Evolutionary conservation across 768 basidiomycete species (phyloP).

Genomic region (Amanita molliuscula): DNA sequence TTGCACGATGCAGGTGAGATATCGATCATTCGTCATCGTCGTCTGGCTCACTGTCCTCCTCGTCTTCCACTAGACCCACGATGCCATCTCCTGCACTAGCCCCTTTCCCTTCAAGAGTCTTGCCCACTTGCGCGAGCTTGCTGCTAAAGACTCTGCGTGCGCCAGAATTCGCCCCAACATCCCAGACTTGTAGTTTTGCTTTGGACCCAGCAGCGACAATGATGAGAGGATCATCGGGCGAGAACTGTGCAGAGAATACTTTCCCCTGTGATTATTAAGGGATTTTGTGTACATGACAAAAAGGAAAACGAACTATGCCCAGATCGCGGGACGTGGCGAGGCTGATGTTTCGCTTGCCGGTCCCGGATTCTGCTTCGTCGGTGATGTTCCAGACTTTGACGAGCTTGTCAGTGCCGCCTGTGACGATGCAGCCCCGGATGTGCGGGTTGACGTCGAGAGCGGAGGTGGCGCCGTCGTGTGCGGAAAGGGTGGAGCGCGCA

Average conservation of each 20-base stretch:
- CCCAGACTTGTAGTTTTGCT: slow-evolving; percentile 93
- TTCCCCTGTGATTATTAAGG: slow-evolving; percentile 56
- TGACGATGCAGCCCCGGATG: slow-evolving; percentile 82
- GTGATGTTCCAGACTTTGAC: slow-evolving; percentile 94
- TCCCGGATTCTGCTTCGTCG: slow-evolving; percentile 38
- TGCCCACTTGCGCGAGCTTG: slow-evolving; percentile 69
- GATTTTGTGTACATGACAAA: background rate
- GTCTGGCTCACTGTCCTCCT: slow-evolving; percentile 54
- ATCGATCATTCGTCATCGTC: slow-evolving; percentile 18
- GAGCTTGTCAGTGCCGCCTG: slow-evolving; percentile 90
- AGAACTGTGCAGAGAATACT: slow-evolving; percentile 87
- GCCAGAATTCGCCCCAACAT: slow-evolving; percentile 75
- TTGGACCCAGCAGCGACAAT: slow-evolving; percentile 92
- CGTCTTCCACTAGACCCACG: slow-evolving; percentile 57
- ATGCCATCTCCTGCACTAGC: slow-evolving; percentile 46
- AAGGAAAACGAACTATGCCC: slow-evolving; percentile 55
- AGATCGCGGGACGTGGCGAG: slow-evolving; percentile 83
- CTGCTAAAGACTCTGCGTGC: slow-evolving; percentile 75
- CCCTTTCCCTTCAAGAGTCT: slow-evolving; percentile 51
- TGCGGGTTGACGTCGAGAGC: slow-evolving; percentile 88
- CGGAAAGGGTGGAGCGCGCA: slow-evolving; percentile 80
- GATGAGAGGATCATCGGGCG: slow-evolving; percentile 90
- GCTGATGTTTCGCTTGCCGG: slow-evolving; percentile 65
- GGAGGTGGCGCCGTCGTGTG: slow-evolving; percentile 86
- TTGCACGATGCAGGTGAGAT: background rate